A percentile compares a stretch with the other conserved stretches of the same genome.
These are phyloP conservation scores for Pichia cabralensis DNA, from an alignment of 805 yeast species.

Conservation along the genomic window DNA sequence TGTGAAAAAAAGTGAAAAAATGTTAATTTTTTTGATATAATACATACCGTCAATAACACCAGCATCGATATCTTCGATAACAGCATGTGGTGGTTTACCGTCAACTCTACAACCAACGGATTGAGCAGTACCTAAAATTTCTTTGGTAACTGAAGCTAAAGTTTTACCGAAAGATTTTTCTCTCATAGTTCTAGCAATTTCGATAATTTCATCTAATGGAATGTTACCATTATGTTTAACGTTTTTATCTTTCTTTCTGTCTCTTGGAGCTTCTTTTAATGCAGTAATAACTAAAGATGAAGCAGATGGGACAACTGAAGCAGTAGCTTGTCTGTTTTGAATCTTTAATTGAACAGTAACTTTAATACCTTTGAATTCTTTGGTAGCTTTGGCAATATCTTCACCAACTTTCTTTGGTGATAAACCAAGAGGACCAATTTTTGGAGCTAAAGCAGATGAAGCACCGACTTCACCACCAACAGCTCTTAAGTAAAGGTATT, in stretches of 20 bases:
- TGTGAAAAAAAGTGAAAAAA: neutral
- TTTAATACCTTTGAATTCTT: slow-evolving; percentile 97
- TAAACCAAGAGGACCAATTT: slow-evolving; percentile 99
- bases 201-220: slow-evolving; percentile 91
- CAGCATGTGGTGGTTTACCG: slow-evolving; percentile 98
- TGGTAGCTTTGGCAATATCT: slow-evolving; percentile 99
- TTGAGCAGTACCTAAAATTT: slow-evolving; percentile 99
- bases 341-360: slow-evolving; percentile 97
- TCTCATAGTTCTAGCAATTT: slow-evolving; percentile 95
- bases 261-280: slow-evolving; percentile 99
- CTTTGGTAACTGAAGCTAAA: slow-evolving; percentile 95
- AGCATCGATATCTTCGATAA: slow-evolving; percentile 95
- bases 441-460: slow-evolving; percentile 98
- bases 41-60: slow-evolving; percentile 82
- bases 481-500: slow-evolving; percentile 98
- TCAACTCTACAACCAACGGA: slow-evolving; percentile 99
- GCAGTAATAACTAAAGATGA: slow-evolving; percentile 98
- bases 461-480: slow-evolving; percentile 99
- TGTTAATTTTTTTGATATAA: slow-evolving; percentile 25
- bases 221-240: slow-evolving; percentile 99
- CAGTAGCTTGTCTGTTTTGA: slow-evolving; percentile 99
- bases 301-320: slow-evolving; percentile 99
- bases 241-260: slow-evolving; percentile 99
- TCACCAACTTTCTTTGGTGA: slow-evolving; percentile 99
- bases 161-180: slow-evolving; percentile 97